phyloP scores from a whole-genome alignment of 2,329 filamentous ascomycete species.

The Cercospora zeina region DNA sequence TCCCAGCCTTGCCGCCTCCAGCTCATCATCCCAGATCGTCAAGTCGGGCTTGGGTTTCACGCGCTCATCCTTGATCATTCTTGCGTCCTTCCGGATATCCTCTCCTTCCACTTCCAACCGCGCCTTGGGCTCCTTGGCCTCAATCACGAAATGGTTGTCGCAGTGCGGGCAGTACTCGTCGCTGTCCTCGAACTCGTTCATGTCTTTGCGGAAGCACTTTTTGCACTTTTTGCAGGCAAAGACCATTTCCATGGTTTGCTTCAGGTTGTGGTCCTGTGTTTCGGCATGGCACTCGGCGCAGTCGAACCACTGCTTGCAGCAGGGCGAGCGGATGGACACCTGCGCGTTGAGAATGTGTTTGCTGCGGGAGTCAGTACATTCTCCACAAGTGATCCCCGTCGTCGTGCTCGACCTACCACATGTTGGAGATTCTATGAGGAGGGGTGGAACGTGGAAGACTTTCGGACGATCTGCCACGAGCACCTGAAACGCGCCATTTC shows the following conservation, averaged over 20 bases:
- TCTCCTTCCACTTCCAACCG: conserved; percentile 86
- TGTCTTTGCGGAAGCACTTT: conserved; percentile 96
- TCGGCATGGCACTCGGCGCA: conserved; percentile 93
- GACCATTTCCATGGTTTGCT: conserved; percentile 76
- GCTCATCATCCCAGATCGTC: conserved; percentile 40
- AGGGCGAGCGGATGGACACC: conserved; percentile 91
- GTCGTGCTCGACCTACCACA: conserved; percentile 13
- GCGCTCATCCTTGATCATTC: conserved; percentile 90
- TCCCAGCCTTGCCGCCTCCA: conserved; percentile 38
- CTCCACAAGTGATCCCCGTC: background rate
- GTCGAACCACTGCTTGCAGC: conserved; percentile 98
- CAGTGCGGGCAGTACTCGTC: conserved; percentile 99
- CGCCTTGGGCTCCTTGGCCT: conserved; percentile 80
- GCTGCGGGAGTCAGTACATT: conserved; percentile 52
- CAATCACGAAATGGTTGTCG: conserved; percentile 96
- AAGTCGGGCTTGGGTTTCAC: conserved; percentile 50
- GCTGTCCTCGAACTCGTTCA: conserved; percentile 86
- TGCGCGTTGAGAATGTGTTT: conserved; percentile 99
- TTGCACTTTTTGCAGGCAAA: conserved; percentile 99
- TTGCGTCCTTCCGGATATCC: conserved; percentile 78
- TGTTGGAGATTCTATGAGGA: conserved; percentile 5
- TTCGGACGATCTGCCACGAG: conserved; percentile 1
- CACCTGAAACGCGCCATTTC: conserved; percentile 16
- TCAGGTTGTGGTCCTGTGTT: conserved; percentile 70
- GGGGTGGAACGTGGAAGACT: conserved; percentile 6